Base-by-base conservation (phyloP, 768 basidiomycete genomes). In the Podaxis sp. region DNA sequence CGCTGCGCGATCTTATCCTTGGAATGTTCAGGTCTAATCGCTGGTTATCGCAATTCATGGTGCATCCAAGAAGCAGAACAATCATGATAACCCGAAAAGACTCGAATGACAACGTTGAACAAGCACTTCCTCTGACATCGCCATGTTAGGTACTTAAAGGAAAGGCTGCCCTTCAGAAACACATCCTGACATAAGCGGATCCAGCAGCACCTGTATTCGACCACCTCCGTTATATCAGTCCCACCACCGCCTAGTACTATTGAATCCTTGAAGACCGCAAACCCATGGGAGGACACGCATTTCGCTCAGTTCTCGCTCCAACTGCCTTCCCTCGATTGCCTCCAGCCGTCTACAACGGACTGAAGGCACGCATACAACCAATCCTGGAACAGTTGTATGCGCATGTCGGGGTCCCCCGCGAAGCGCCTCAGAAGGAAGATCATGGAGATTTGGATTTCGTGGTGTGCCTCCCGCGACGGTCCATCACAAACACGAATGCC, bases 401-500 rank as follows among this genome's bases (percentile, higher is more conserved):
- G 1, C 66, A 77, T 57, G 87, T 88, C 22, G 76, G 75, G 12
- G 79, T 86, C 2, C 88, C 90, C 1, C 69, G 68, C 6, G 89
- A 90, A 71, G 85, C 82, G 8, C 90, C 89, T 13, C 85, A 81
- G 65, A 91, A 91, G 70, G 49, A 57, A 0, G 84, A 86, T 69
- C 77, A 88, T 64, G 90, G 90, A 0, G 90, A 92, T 68, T 68
- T 92, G 24, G 90, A 91, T 69, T 82, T 90, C 55, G 72, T 88
- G 22, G 89, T 89, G 3, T 77, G 80, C 40, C 65, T 68, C n/a
- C 83, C 88, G 55, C 62, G 9, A 58, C 53, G 50, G 27, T 56
- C 12, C 29, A 56, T n/a, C 36, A 46, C 33, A 11, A 49, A 49
- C 33, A 24, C 2, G 19, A 24, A 24, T 24, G 22, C 11, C 7